Evolutionary conservation across 1,284 basidiomycete genomes (phyloP), one percentile per base, ranked within the genome.

Genomic region (Pascua sp.): DNA sequence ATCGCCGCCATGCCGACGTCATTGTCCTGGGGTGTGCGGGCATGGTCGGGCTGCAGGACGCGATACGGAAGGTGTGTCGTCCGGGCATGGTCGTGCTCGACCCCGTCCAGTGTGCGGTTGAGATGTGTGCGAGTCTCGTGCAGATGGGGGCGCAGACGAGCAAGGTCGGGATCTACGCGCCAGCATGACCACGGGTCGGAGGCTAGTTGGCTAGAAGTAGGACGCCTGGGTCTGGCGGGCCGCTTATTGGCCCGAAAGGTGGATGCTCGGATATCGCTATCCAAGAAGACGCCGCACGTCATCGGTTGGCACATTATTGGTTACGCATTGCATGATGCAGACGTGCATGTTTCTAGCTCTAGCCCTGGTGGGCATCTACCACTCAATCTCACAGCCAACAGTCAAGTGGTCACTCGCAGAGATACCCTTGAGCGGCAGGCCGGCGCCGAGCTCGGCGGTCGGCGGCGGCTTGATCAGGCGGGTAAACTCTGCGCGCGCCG

Each of bases 381-480:
- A 65, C 5, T 43, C 53, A 42, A 63, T 41, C 48, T 72, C 72
- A 44, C 68, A 72, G 44, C 83, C 85, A 11, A 96, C 81, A 1
- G 88, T 87, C 58, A 92, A 80, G 71, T 97, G 93, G 75, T 97
- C 93, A 67, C 89, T 91, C 11, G 89, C 89, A 64, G 87, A 89
- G 32, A 93, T 81, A 15, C 84, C 85, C 63, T 83, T 84, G 66
- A 84, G 81, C n/a, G 93, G 93, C 45, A 97, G 77, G 9, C 92
- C 93, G 10, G 82, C 81, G 8, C 81, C 81, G 10, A 96, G 80
- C 50, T 86, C 82, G 51, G 83, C 78, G n/a, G 82, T 82, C 16
- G 67, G 70, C 59, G 86, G 87, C 10, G 89, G 86, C 40, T 82
- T 76, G 16, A 91, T 82, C 12, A 93, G 77, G 17, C 84, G 82